phyloP scores from a whole-genome alignment of 1,284 basidiomycete species.

The Microbotryum lychnidis-dioicae region DNA sequence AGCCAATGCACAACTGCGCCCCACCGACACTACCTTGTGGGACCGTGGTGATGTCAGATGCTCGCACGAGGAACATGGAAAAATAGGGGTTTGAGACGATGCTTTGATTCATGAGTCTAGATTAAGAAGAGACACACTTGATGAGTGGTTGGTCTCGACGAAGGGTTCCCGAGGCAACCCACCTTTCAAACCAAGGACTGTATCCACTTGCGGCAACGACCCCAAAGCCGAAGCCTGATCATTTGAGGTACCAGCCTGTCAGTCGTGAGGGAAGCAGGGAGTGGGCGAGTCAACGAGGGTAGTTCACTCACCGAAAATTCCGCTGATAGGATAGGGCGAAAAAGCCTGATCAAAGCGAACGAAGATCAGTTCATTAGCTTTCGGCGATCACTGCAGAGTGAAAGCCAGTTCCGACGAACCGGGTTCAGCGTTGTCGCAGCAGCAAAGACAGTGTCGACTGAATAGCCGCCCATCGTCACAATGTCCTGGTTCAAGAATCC shows the following conservation, averaged over 20 bases:
- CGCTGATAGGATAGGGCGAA: constrained; percentile 13
- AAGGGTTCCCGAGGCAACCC: neutral
- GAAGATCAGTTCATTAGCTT: neutral
- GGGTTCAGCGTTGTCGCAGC: constrained; percentile 11
- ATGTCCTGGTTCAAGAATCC: constrained; percentile 13
- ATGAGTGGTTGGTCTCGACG: neutral
- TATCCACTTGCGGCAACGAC: neutral
- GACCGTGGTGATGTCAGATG: neutral
- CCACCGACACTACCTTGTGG: neutral
- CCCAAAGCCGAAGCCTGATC: constrained; percentile 12
- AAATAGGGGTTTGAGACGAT: neutral
- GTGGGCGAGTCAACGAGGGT: too few species aligned
- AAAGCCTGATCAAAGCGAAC: constrained; percentile 2
- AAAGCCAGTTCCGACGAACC: neutral
- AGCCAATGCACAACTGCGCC: constrained; percentile 1
- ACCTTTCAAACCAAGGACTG: constrained; percentile 2
- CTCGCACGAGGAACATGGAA: neutral
- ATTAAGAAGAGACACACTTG: neutral
- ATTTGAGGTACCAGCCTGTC: too few species aligned
- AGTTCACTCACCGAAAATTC: neutral
- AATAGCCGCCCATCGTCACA: constrained; percentile 13
- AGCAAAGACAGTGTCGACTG: constrained; percentile 14
- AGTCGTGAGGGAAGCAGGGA: too few species aligned
- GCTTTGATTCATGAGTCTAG: neutral
- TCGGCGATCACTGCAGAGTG: neutral